Evolutionary conservation across 129 eudicot species (phyloP), one percentile per base, ranked within the genome.

Genomic region (Centaurea solstitialis): DNA sequence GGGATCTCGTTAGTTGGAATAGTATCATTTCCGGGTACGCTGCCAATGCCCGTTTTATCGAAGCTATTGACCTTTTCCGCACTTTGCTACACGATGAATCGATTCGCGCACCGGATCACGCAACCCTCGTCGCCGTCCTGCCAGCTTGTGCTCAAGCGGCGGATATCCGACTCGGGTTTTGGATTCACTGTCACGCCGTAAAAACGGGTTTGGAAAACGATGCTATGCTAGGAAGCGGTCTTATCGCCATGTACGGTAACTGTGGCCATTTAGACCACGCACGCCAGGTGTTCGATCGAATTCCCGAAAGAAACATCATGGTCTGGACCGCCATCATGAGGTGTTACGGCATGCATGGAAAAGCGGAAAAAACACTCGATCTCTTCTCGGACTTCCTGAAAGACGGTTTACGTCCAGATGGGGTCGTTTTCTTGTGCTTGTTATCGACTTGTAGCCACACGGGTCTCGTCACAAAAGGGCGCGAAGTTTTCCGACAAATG

Each of bases 131-230:
- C 35, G 53, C 84, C 38, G 76, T 88, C 33, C 83, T 88, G 21
- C 91, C 91, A 15, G 89, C 91, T 88, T 85, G 89, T 85, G 87
- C 87, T 66, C 89, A 88, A 85, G 78, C 68, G 57, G 81, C 89
- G 2, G 87, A 84, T 13, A 75, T 88, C 78, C 88, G 50, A 61
- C 50, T 85, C 20, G 91, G 91, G 76, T 80, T 79, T 57, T 88
- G 88, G 89, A 82, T 88, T 69, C 89, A 85, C 57, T 85, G 80
- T 72, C 76, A 70, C 81, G 43, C 80, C 68, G 21, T 82, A 72
- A 88, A 88, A 26, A 75, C 24, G 1, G 86, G 87, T 3, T 64
- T 85, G 62, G 65, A n/a, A 30, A 45, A 75, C 7, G 83, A 85
- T 22, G 85, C 85, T 30, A 82, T 84, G 76, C 43, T 88, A 13